Base-by-base conservation (phyloP, 768 basidiomycete genomes). In the Tremella yokohamensis region DNA sequence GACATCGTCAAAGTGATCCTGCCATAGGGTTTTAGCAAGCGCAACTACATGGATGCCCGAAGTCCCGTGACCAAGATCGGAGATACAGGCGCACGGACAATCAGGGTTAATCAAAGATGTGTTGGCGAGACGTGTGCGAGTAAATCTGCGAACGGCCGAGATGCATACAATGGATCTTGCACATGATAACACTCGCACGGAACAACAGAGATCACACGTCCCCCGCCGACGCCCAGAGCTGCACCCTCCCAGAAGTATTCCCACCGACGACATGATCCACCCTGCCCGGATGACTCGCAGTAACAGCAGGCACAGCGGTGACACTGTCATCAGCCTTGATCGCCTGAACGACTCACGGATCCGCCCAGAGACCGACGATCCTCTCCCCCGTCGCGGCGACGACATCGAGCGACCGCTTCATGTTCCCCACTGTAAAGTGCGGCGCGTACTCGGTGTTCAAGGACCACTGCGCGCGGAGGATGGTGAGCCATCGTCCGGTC, bases 391-490 rank as follows among this genome's bases (percentile, higher is more conserved):
- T 72, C 7, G 66, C 66, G 18, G 68, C 54, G 52, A 74, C 66
- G 8, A 80, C 70, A 45, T 78, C 74, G 38, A 80, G 52, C 13
- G 57, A 66, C 19, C 74, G 68, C 44, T 75, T 68, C 79, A 80
- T 80, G 64, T 78, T 73, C 11, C 79, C 79, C 22, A 77, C 75
- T 13, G 72, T 70, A 56, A 75, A 74, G 55, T 77, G 75, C 2
- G 77, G 74, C 38, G 64, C 64, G 44, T 70, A 69, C 16, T 75
- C 68, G 57, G 65, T 69, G 52, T 76, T 74, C 42, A 65, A 39
- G 13, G 68, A 70, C 79, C 79, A 80, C 49, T 78, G 77, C 0
- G 79, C 79, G 42, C 78, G 72, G 40, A 80, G 65, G 53, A 80
- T 78, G 20, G 78, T 76, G 8, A 79, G 68, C 76, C 78, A 80